A percentile compares a stretch with the other conserved stretches of the same genome.
phyloP scores from a whole-genome alignment of 441 rosid species.

The Eutrema salsugineum region DNA sequence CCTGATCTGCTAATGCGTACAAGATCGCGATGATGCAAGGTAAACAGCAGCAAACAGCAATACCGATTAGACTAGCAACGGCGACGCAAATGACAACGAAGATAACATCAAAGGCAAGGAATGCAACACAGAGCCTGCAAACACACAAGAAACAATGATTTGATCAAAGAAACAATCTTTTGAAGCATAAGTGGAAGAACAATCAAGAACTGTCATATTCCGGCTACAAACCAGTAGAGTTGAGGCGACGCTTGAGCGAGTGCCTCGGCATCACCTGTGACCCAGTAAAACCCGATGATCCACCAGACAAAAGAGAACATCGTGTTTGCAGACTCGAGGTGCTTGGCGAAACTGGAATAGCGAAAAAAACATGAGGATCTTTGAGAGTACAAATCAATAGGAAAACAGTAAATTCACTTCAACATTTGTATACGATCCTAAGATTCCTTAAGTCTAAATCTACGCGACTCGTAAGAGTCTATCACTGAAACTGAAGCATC shows the following conservation, averaged over 20 bases:
- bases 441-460: not conserved
- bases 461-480: not conserved
- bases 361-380: not conserved
- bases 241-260: constrained; percentile 61
- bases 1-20: constrained; percentile 61
- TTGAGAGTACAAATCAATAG: not conserved
- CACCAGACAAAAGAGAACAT: constrained; percentile 98
- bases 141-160: constrained; percentile 43
- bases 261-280: constrained; percentile 74
- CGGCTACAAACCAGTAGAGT: constrained; percentile 69
- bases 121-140: constrained; percentile 68
- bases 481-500: not conserved
- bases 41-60: constrained; percentile 72
- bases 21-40: constrained; percentile 71
- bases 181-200: not conserved
- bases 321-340: constrained; percentile 87
- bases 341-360: constrained; percentile 55
- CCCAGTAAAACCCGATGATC: constrained; percentile 98
- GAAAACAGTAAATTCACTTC: not conserved
- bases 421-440: not conserved
- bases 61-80: constrained; percentile 57
- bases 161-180: not conserved
- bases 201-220: not conserved
- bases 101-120: constrained; percentile 64
- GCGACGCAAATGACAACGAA: constrained; percentile 59